A percentile compares a stretch with the other conserved stretches of the same genome.
Conservation (phyloP, 2,329 filamentous ascomycete genomes). For the Epichloe scottii region DNA sequence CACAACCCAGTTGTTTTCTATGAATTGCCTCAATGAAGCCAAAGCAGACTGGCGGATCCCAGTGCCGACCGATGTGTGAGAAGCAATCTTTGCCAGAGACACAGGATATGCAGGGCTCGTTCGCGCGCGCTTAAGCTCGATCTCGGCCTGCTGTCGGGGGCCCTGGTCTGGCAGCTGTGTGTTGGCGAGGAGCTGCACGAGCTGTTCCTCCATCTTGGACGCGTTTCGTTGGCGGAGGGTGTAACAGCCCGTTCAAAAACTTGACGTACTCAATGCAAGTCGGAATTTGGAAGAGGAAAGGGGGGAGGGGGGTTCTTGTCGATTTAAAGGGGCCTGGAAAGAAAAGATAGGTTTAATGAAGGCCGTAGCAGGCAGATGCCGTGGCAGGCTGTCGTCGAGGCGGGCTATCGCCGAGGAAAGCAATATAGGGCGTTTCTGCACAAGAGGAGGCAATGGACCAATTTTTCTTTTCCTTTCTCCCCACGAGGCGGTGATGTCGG, state of each 20-base stretch:
- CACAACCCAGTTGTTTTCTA: conserved; percentile 72
- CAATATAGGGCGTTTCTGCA: background rate
- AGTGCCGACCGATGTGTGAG: conserved; percentile 59
- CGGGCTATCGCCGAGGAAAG: background rate
- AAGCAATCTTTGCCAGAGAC: conserved; percentile 68
- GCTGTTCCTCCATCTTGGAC: conserved; percentile 71
- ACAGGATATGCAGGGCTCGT: conserved; percentile 60
- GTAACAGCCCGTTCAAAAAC: background rate
- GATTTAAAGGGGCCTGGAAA: background rate
- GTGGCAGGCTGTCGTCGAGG: background rate
- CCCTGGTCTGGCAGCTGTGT: conserved; percentile 68
- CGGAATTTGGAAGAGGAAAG: background rate
- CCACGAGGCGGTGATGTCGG: background rate
- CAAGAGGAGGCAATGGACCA: background rate
- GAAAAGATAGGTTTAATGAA: background rate
- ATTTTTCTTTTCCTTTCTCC: background rate
- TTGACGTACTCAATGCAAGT: background rate
- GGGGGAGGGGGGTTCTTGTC: no score
- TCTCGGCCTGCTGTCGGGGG: conserved; percentile 75
- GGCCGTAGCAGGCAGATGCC: background rate
- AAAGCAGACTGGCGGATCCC: conserved; percentile 75
- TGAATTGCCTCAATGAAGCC: conserved; percentile 67
- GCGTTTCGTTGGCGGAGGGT: conserved; percentile 2
- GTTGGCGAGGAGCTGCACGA: conserved; percentile 76
- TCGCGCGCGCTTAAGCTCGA: conserved; percentile 62